Percentiles rank a stretch among this genome's conserved stretches.
Evolutionary conservation across 805 yeast species (phyloP).

Genomic region (Ogataea nakhonphanomensis): DNA sequence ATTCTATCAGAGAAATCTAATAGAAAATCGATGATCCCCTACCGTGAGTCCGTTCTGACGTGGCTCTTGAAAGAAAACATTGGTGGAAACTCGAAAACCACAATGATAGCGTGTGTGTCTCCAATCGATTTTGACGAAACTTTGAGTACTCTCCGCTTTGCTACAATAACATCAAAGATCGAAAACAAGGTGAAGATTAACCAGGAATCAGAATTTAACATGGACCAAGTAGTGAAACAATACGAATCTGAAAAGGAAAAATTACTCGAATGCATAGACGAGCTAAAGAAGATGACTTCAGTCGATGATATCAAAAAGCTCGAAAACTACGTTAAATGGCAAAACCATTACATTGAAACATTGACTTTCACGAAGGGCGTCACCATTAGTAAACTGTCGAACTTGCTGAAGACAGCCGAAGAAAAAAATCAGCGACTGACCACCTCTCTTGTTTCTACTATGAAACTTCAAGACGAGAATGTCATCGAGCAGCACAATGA

Average conservation of each 20-base stretch:
- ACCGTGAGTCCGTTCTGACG: constrained; percentile 72
- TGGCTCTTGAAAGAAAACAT: constrained; percentile 71
- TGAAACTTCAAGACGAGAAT: neutral
- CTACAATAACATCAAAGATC: constrained; percentile 70
- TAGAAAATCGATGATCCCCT: constrained; percentile 47
- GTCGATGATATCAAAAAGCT: constrained; percentile 16
- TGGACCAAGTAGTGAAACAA: constrained; percentile 30
- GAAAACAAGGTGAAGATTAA: constrained; percentile 57
- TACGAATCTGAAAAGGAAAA: constrained; percentile 27
- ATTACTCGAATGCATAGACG: constrained; percentile 17
- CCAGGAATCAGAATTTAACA: constrained; percentile 37
- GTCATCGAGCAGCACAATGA: neutral
- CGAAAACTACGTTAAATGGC: constrained; percentile 26
- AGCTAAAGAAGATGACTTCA: constrained; percentile 8
- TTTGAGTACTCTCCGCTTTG: constrained; percentile 70
- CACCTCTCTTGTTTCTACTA: constrained; percentile 6
- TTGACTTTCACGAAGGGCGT: constrained; percentile 18
- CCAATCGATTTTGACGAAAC: constrained; percentile 79
- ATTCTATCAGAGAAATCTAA: constrained; percentile 40
- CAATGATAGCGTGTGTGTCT: constrained; percentile 85
- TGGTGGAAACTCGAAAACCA: constrained; percentile 80
- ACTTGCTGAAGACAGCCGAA: constrained; percentile 2
- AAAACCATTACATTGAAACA: constrained; percentile 24
- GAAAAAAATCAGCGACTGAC: constrained; percentile 12
- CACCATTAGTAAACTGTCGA: constrained; percentile 6